Percentiles rank a stretch among this genome's conserved stretches.
Evolutionary conservation across 176 grass and related monocot species (phyloP).

Genomic region (Triticum aestivum): DNA sequence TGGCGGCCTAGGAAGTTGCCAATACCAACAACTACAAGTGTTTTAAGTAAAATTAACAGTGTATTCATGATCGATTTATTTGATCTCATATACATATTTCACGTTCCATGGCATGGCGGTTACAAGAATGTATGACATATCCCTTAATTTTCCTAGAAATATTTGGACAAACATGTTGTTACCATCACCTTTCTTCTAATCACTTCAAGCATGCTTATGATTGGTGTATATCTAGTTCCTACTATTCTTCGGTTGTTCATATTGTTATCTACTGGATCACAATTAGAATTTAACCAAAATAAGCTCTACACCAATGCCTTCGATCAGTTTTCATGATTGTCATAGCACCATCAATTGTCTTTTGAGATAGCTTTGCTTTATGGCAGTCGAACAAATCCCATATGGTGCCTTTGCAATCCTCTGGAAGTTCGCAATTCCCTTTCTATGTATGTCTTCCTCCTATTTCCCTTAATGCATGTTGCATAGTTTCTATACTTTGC

Average conservation of each 20-base stretch:
- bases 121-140: background rate
- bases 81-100: background rate
- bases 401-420: background rate
- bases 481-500: too few relatives aligned
- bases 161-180: background rate
- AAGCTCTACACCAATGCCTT: background rate
- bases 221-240: background rate
- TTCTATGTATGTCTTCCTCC: background rate
- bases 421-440: background rate
- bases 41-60: background rate
- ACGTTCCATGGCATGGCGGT: background rate
- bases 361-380: background rate
- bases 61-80: too few relatives aligned
- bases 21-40: background rate
- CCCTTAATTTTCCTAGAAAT: background rate
- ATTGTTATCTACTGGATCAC: background rate
- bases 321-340: background rate
- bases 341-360: background rate
- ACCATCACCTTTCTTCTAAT: background rate
- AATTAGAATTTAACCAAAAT: background rate
- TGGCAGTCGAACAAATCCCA: background rate
- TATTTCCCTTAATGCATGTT: background rate
- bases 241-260: background rate
- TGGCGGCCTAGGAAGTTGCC: background rate
- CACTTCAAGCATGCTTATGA: background rate